Percentiles rank a stretch among this genome's conserved stretches.
Conservation (phyloP, 805 yeast genomes). For the Candida jianshihensis region DNA sequence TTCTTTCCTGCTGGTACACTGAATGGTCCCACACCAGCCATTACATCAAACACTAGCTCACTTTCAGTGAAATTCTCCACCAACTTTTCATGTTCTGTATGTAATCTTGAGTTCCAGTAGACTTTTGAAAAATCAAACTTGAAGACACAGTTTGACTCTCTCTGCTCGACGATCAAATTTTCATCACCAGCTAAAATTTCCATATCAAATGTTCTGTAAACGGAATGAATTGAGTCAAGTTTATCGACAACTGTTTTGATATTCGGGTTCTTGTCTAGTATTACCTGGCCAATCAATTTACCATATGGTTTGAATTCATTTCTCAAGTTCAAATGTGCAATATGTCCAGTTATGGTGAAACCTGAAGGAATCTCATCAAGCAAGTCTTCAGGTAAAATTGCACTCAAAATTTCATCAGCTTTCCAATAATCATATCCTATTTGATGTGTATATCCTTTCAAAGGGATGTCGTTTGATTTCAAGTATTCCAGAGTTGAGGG, state of each 20-base stretch:
- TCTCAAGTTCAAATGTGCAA: constrained; percentile 85
- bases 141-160: constrained; percentile 81
- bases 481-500: constrained; percentile 38
- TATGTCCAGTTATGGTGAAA: constrained; percentile 88
- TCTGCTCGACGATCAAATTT: constrained; percentile 74
- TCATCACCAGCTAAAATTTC: constrained; percentile 84
- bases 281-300: constrained; percentile 76
- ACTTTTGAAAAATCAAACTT: constrained; percentile 87
- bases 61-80: constrained; percentile 53
- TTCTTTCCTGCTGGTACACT: constrained; percentile 93
- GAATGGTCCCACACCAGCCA: constrained; percentile 99
- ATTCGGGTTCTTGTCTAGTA: constrained; percentile 70
- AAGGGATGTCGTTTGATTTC: constrained; percentile 35
- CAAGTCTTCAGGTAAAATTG: constrained; percentile 68
- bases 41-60: constrained; percentile 85
- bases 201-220: constrained; percentile 90
- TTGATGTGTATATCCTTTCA: constrained; percentile 46
- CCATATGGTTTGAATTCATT: constrained; percentile 83
- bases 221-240: constrained; percentile 76
- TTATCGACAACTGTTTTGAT: constrained; percentile 90
- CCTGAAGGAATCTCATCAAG: constrained; percentile 80
- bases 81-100: constrained; percentile 86
- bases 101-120: constrained; percentile 94
- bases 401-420: constrained; percentile 74
- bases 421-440: constrained; percentile 81